A percentile compares a stretch with the other conserved stretches of the same genome.
Conservation (phyloP, 345 rosid species). For the Populus tremula region DNA sequence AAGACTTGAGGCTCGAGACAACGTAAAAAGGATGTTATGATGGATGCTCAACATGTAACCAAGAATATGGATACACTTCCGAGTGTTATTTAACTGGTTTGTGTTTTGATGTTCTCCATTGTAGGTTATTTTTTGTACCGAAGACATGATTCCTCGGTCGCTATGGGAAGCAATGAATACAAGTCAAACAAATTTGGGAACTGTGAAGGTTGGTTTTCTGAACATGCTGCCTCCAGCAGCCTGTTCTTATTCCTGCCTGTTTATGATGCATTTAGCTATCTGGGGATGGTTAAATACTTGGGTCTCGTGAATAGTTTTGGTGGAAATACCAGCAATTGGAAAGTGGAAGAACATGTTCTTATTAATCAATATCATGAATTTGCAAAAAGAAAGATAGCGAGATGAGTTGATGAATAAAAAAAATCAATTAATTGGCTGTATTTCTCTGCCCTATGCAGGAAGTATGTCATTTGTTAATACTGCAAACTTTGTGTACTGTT, state of each 20-base stretch:
- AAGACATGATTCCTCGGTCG: slow-evolving; percentile 61
- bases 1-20: too few species aligned
- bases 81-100: neutral
- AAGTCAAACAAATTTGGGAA: slow-evolving; percentile 57
- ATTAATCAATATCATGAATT: too few species aligned
- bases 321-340: neutral
- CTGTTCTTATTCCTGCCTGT: neutral
- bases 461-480: neutral
- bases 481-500: too few species aligned
- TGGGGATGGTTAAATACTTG: neutral
- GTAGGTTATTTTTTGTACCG: slow-evolving; percentile 69
- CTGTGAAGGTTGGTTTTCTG: slow-evolving; percentile 46
- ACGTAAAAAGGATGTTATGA: too few species aligned
- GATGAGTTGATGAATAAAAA: too few species aligned
- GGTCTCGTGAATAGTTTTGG: neutral
- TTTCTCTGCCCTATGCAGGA: neutral
- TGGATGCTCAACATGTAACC: too few species aligned
- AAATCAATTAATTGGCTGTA: neutral
- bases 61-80: too few species aligned
- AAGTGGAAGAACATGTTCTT: neutral
- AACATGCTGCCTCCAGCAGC: neutral
- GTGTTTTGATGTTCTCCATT: neutral
- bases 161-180: slow-evolving; percentile 79
- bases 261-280: neutral
- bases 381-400: too few species aligned